Evolutionary conservation across 2,329 filamentous ascomycete species (phyloP).

Genomic region (Neodidymelliopsis sp.): DNA sequence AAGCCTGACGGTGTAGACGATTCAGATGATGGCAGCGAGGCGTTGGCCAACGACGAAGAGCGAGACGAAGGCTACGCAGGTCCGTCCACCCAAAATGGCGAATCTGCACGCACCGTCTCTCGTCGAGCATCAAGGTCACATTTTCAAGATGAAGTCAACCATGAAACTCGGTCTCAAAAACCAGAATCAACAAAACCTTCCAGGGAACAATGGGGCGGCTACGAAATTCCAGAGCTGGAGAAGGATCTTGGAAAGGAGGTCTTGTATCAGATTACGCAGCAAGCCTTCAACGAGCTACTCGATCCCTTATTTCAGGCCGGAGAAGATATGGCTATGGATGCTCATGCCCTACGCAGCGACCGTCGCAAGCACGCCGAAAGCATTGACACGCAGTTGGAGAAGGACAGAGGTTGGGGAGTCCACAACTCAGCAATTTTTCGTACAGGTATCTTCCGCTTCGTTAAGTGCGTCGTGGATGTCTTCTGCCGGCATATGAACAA

Average conservation of each 20-base stretch:
- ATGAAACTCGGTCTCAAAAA: conserved; percentile 73
- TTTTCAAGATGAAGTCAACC: conserved; percentile 76
- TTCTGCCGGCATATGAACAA: conserved; percentile 27
- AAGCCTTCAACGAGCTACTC: conserved; percentile 91
- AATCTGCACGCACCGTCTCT: conserved; percentile 56
- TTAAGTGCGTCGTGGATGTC: conserved; percentile 32
- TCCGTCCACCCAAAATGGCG: conserved; percentile 11
- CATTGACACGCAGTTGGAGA: conserved; percentile 25
- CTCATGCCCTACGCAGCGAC: conserved; percentile 53
- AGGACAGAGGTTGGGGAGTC: conserved; percentile 5
- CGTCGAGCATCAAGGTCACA: conserved; percentile 81
- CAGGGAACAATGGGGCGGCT: conserved; percentile 75
- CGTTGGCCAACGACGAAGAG: conserved; percentile 21
- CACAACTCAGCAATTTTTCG: conserved; percentile 25
- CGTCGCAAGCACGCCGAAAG: conserved; percentile 32
- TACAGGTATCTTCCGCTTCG: conserved; percentile 39
- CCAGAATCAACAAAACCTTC: conserved; percentile 75
- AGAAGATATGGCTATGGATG: conserved; percentile 77
- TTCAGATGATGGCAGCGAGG: conserved; percentile 9
- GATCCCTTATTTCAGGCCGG: conserved; percentile 83
- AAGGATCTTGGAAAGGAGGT: conserved; percentile 86
- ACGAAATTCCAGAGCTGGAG: conserved; percentile 81
- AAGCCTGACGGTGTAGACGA: conserved; percentile 31
- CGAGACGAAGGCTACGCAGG: conserved; percentile 1
- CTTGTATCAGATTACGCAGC: conserved; percentile 88